Percentiles rank a stretch among this genome's conserved stretches.
Conservation (phyloP, 108 stramenopile species). For the Skeletonema potamos region DNA sequence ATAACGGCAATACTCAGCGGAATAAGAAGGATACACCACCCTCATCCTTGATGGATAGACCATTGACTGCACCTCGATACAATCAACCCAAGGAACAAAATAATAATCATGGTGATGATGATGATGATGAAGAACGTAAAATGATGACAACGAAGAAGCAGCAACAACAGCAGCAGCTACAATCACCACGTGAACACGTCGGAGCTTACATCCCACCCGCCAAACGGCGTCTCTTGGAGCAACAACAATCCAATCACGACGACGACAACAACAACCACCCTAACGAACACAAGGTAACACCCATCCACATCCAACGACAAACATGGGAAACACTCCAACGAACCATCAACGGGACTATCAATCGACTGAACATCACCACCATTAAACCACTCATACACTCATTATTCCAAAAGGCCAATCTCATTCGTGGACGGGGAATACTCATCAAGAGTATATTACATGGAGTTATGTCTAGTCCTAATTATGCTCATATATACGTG, state of each 20-base stretch:
- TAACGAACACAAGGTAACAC: conserved; percentile 1
- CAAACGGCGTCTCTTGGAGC: conserved; percentile 53
- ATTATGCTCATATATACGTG: conserved; percentile 83
- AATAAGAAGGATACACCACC: too few relatives aligned
- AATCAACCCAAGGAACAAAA: conserved; percentile 5
- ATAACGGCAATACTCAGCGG: too few relatives aligned
- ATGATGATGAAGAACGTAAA: neutral
- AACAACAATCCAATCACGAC: conserved; percentile 28
- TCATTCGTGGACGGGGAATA: conserved; percentile 93
- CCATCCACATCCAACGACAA: conserved; percentile 63
- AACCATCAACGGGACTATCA: conserved; percentile 96
- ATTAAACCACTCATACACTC: conserved; percentile 92
- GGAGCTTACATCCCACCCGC: conserved; percentile 67
- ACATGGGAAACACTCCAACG: conserved; percentile 91
- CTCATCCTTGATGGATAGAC: conserved; percentile 13
- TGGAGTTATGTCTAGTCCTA: conserved; percentile 89
- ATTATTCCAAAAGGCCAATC: conserved; percentile 89
- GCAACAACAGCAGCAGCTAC: neutral
- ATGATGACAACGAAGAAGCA: neutral
- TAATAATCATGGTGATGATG: neutral
- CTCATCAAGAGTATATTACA: conserved; percentile 83
- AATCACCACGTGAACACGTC: neutral
- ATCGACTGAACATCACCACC: conserved; percentile 90
- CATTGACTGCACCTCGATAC: conserved; percentile 19
- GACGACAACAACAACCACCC: neutral